Evolutionary conservation across 2,329 filamentous ascomycete genomes (phyloP).

Genomic region (Periconia sp.): DNA sequence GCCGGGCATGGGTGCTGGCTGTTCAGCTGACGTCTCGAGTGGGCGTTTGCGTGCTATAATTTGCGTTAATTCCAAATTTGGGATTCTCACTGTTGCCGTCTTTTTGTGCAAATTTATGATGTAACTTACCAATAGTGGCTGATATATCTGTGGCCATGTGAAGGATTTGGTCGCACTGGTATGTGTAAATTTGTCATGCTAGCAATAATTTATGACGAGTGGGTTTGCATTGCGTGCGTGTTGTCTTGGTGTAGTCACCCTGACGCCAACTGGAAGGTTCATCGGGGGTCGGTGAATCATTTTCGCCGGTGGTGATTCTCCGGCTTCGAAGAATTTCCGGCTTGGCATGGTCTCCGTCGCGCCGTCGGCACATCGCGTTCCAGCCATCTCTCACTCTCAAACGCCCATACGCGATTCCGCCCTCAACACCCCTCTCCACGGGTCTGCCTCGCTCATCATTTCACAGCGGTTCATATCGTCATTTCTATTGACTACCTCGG

Average conservation of each 20-base stretch:
- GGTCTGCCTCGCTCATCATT: constrained; percentile 12
- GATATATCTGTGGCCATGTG: background rate
- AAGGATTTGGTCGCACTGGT: background rate
- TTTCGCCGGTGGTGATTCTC: constrained; percentile 10
- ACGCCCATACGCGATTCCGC: constrained; percentile 7
- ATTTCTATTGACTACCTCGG: constrained; percentile 11
- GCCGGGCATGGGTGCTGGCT: background rate
- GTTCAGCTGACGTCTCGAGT: constrained; percentile 1
- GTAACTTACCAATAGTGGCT: constrained; percentile 3
- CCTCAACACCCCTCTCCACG: constrained; percentile 12
- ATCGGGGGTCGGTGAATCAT: constrained; percentile 7
- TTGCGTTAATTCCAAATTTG: constrained; percentile 17
- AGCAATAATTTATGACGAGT: constrained; percentile 2
- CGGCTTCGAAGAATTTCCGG: constrained; percentile 11
- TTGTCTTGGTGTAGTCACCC: background rate
- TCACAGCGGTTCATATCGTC: constrained; percentile 8
- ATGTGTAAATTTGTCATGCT: background rate
- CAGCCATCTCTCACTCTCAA: constrained; percentile 12
- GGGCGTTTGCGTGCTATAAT: constrained; percentile 7
- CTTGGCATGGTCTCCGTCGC: constrained; percentile 8
- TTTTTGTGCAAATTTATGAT: constrained; percentile 7
- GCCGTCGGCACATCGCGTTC: constrained; percentile 7
- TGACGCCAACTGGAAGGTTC: no score
- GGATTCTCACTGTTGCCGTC: constrained; percentile 12
- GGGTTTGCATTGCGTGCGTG: background rate